Base-by-base conservation (phyloP, 306 rosid genomes). In the Begonia loranthoides region DNA sequence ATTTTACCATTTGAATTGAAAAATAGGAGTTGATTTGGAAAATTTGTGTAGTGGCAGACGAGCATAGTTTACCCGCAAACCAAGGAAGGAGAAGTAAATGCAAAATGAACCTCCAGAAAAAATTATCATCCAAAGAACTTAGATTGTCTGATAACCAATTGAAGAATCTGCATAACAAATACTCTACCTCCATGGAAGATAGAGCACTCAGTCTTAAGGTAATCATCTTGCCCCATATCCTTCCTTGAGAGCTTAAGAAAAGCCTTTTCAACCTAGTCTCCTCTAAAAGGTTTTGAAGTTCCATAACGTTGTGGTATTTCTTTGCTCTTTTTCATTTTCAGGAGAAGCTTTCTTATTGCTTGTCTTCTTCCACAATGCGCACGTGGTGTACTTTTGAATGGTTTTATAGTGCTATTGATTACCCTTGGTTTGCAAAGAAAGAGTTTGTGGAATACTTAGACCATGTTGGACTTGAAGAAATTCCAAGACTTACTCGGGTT, bases 371-470 rank as follows among this genome's bases (percentile, higher is more conserved):
- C 62, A 7, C 65, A 77, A 79, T 78, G 43, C 86, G 83, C 28
- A 85, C 84, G 66, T 82, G 97, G 95, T 76, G 76, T 66, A 67
- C 75, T 17, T 90, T 78, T 70, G 97, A 90, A 71, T 90, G 95
- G 95, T 85, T 85, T 75, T 90, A 90, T 63, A 82, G 95, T 50
- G 95, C 97, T 49, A 70, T 90, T 55, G 97, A 90, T 58, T 85
- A 76, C 75, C 95, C 97, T 52, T 90, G 95, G 95, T 90, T 82
- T 69, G 75, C 95, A 56, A 85, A 86, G 67, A 76, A 79, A 67
- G 97, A 82, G 75, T 90, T 90, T 64, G 73, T 78, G 62, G 97
- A 90, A 71, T 90, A 90, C 76, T 66, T 90, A 77, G 71, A 85
- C 66, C 97, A 90, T 80, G 97, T 85, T 54, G 95, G 95, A 64